Conservation (phyloP, 2,329 filamentous ascomycete species). For the Pseudogymnoascus sp. region DNA sequence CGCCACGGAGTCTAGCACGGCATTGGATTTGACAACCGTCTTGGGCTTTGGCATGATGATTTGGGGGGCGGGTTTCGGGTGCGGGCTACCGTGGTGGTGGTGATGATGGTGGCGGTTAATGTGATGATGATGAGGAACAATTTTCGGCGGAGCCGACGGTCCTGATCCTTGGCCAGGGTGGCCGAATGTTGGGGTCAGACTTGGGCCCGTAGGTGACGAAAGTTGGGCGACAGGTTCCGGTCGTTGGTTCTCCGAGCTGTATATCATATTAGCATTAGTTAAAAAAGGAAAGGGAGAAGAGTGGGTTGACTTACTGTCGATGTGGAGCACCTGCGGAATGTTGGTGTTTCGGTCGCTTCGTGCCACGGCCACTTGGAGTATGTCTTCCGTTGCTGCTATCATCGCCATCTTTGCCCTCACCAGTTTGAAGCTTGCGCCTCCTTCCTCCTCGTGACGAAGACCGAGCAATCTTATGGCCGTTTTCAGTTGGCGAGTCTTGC, state of each 20-base stretch:
- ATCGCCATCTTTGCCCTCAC: slow-evolving; percentile 60
- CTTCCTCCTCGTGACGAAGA: slow-evolving; percentile 44
- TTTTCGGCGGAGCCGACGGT: slow-evolving; percentile 36
- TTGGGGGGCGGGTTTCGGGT: slow-evolving; percentile 21
- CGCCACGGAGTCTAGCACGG: slow-evolving; percentile 65
- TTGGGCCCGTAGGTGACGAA: slow-evolving; percentile 37
- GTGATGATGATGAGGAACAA: slow-evolving; percentile 26
- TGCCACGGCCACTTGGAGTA: slow-evolving; percentile 50
- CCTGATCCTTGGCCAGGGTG: slow-evolving; percentile 39
- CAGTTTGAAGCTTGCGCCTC: slow-evolving; percentile 69
- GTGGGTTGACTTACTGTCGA: slow-evolving; percentile 51
- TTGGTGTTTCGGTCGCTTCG: slow-evolving; percentile 62
- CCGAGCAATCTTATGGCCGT: slow-evolving; percentile 35
- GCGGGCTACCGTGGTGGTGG: slow-evolving; percentile 30
- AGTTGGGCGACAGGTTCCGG: slow-evolving; percentile 45
- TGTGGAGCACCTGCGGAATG: slow-evolving; percentile 49
- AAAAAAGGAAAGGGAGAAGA: background rate
- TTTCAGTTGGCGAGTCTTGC: slow-evolving; percentile 36
- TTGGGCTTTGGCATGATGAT: slow-evolving; percentile 53
- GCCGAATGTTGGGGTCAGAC: slow-evolving; percentile 40
- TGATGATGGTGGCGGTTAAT: slow-evolving; percentile 35
- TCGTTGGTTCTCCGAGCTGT: slow-evolving; percentile 50
- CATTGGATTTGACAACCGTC: slow-evolving; percentile 60
- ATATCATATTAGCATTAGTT: slow-evolving; percentile 20
- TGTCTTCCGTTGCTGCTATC: slow-evolving; percentile 59